These are phyloP conservation scores for Mucor mucedo DNA, from an alignment of 371 early-diverging fungal species.

Conservation along the genomic window DNA sequence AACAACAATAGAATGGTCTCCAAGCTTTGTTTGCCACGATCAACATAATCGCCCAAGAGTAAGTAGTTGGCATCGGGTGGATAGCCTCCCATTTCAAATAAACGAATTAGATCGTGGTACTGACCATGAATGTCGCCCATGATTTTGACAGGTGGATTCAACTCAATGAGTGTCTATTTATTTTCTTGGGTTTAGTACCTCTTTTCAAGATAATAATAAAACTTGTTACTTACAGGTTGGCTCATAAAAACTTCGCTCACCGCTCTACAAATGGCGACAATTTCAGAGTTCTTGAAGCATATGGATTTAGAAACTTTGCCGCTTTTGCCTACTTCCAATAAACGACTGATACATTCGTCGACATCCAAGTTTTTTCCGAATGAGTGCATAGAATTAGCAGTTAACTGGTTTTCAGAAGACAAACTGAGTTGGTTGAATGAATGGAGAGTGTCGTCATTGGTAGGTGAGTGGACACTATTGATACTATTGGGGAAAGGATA, in stretches of 20 bases:
- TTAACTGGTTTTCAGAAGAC: constrained; percentile 12
- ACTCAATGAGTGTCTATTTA: constrained; percentile 78
- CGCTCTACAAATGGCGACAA: constrained; percentile 82
- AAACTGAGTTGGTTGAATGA: constrained; percentile 9
- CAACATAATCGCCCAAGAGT: constrained; percentile 99
- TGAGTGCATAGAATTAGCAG: constrained; percentile 40
- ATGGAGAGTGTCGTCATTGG: constrained; percentile 7
- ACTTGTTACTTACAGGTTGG: constrained; percentile 71
- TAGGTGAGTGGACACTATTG: neutral
- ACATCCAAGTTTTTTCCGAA: constrained; percentile 54
- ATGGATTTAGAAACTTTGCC: constrained; percentile 68
- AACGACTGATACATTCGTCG: constrained; percentile 83
- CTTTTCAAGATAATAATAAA: neutral
- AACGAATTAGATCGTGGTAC: constrained; percentile 83
- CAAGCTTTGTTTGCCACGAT: constrained; percentile 93
- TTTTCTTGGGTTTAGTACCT: no score
- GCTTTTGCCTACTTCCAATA: constrained; percentile 71
- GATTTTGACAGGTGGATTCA: constrained; percentile 95
- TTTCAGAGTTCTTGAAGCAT: constrained; percentile 82
- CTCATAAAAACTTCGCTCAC: constrained; percentile 89
- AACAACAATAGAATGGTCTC: constrained; percentile 95
- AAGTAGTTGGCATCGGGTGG: constrained; percentile 90
- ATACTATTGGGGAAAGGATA: constrained; percentile 14
- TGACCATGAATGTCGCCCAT: constrained; percentile 96
- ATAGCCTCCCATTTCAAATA: constrained; percentile 88